These are phyloP conservation scores for Erodium chrysanthum DNA, from an alignment of 441 rosid species.

Conservation along the genomic window DNA sequence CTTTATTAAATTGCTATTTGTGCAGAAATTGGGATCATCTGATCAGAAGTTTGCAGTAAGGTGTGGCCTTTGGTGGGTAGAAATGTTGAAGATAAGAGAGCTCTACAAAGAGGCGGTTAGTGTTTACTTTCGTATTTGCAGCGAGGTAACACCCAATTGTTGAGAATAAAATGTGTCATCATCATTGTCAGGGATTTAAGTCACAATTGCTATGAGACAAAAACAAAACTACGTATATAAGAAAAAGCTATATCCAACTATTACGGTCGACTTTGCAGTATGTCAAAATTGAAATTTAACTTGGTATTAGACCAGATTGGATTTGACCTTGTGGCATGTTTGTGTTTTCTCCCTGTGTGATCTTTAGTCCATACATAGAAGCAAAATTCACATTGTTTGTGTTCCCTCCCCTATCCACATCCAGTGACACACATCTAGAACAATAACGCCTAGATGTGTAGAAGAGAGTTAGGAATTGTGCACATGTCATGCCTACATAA, in stretches of 20 bases:
- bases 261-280: neutral
- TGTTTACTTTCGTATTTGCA: conserved; percentile 85
- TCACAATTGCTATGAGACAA: neutral
- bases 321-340: neutral
- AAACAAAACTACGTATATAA: neutral
- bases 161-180: conserved; percentile 10
- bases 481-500: neutral
- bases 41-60: conserved; percentile 81
- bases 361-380: neutral
- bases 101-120: conserved; percentile 88
- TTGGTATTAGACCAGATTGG: neutral
- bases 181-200: neutral
- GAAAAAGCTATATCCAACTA: neutral
- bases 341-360: neutral
- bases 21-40: conserved; percentile 71
- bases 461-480: neutral
- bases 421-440: neutral
- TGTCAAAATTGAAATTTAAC: neutral
- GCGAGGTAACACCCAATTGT: conserved; percentile 55
- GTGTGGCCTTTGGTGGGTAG: conserved; percentile 99
- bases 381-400: neutral
- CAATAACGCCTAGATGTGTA: neutral
- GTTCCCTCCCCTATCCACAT: neutral
- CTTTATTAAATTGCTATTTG: conserved; percentile 10
- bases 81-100: conserved; percentile 82